phyloP scores from a whole-genome alignment of 2,329 filamentous ascomycete genomes.

The Exserohilum rostratum region DNA sequence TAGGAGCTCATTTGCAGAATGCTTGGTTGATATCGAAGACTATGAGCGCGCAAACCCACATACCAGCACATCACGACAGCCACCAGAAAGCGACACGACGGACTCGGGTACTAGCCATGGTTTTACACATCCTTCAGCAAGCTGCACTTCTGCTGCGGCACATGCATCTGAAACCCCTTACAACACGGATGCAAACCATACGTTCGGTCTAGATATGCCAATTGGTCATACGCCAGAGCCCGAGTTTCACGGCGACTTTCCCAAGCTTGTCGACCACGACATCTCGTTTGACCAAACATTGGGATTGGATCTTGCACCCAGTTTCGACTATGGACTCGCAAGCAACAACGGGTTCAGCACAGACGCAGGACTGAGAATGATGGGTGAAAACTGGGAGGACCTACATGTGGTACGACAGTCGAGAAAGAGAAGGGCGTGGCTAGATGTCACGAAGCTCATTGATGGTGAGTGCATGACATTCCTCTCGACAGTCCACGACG shows the following conservation, averaged over 20 bases:
- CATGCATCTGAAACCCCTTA: conserved; percentile 5
- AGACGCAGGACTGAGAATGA: conserved; percentile 27
- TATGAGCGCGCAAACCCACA: conserved; percentile 16
- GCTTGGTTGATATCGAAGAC: conserved; percentile 38
- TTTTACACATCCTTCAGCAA: background rate
- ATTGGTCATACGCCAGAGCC: conserved; percentile 8
- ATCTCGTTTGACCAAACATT: conserved; percentile 39
- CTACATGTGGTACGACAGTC: conserved; percentile 30
- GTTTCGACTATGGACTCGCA: conserved; percentile 28
- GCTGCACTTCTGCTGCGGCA: background rate
- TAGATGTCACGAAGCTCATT: conserved; percentile 53
- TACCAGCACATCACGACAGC: background rate
- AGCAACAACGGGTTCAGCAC: conserved; percentile 14
- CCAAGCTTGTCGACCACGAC: conserved; percentile 24
- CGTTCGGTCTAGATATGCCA: conserved; percentile 35
- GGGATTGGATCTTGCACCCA: conserved; percentile 42
- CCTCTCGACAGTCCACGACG: background rate
- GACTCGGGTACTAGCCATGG: conserved; percentile 9
- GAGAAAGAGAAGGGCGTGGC: conserved; percentile 46
- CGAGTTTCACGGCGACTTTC: conserved; percentile 13
- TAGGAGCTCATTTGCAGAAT: conserved; percentile 64
- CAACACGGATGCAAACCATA: conserved; percentile 7
- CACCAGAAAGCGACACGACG: background rate
- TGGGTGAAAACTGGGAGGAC: conserved; percentile 18
- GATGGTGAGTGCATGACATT: conserved; percentile 46